Conservation (phyloP, 345 rosid species). For the Gossypium sturtianum region DNA sequence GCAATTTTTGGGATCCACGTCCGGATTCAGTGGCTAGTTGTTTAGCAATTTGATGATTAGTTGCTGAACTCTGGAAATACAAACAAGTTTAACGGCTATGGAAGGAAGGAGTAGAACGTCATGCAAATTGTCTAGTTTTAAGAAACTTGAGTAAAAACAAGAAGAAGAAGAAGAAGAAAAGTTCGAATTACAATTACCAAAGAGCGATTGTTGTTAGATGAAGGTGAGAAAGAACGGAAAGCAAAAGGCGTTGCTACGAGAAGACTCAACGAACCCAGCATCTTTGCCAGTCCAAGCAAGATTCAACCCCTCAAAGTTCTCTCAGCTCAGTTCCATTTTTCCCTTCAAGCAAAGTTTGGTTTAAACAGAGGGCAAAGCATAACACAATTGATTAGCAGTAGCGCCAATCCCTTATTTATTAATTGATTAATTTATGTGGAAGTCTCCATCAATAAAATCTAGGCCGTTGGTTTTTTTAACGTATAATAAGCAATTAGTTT, state of each 20-base stretch:
- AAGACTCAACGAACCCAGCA: slow-evolving; percentile 25
- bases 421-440: neutral
- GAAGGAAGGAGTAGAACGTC: neutral
- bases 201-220: slow-evolving; percentile 17
- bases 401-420: slow-evolving; percentile 1
- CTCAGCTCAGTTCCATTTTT: slow-evolving; percentile 6
- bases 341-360: neutral
- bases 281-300: slow-evolving; percentile 16
- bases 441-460: slow-evolving; percentile 5
- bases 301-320: slow-evolving; percentile 8
- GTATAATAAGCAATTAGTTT: neutral
- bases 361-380: neutral
- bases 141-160: neutral
- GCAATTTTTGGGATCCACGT: slow-evolving; percentile 20
- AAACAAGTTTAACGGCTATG: neutral
- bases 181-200: slow-evolving; percentile 9
- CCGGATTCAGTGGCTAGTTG: neutral
- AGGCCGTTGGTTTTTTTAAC: slow-evolving; percentile 16
- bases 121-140: neutral
- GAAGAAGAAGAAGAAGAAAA: neutral
- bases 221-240: slow-evolving; percentile 8
- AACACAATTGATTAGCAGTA: neutral
- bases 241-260: slow-evolving; percentile 12
- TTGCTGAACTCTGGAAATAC: slow-evolving; percentile 28
- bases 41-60: slow-evolving; percentile 18